Conservation (phyloP, 2,329 filamentous ascomycete species). For the Phaeosphaeria sp. region DNA sequence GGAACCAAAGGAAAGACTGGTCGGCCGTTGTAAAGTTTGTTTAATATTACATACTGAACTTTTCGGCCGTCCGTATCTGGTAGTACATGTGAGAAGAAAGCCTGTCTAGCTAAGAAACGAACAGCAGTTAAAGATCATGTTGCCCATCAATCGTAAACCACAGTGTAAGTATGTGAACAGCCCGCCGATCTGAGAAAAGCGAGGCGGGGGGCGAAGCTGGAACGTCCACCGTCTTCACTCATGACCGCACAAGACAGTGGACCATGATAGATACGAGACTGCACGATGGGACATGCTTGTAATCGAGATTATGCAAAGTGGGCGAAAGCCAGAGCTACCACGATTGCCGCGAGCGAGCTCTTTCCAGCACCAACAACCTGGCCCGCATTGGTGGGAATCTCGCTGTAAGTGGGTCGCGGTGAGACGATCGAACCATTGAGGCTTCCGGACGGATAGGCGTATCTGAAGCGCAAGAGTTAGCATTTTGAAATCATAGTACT, state of each 20-base stretch:
- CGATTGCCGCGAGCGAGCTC: constrained; percentile 33
- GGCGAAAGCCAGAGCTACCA: constrained; percentile 35
- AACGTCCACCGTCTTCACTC: constrained; percentile 18
- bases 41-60: constrained; percentile 35
- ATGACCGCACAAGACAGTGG: constrained; percentile 18
- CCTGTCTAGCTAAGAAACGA: constrained; percentile 33
- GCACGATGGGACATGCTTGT: constrained; percentile 1
- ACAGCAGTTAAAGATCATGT: constrained; percentile 26
- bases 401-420: constrained; percentile 33
- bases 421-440: constrained; percentile 30
- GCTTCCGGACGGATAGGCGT: constrained; percentile 20
- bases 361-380: constrained; percentile 27
- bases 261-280: constrained; percentile 9
- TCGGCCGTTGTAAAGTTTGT: constrained; percentile 25
- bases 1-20: constrained; percentile 3
- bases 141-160: constrained; percentile 18
- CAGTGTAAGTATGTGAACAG: constrained; percentile 25
- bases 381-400: constrained; percentile 31
- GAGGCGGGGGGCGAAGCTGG: constrained; percentile 24
- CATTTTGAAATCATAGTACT: neutral
- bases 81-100: constrained; percentile 38
- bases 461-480: constrained; percentile 19
- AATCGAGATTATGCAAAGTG: constrained; percentile 27
- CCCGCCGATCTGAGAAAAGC: constrained; percentile 18
- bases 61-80: constrained; percentile 30